These are phyloP conservation scores for Fusarium sp. DNA, from an alignment of 2,329 filamentous ascomycete species.

Conservation along the genomic window DNA sequence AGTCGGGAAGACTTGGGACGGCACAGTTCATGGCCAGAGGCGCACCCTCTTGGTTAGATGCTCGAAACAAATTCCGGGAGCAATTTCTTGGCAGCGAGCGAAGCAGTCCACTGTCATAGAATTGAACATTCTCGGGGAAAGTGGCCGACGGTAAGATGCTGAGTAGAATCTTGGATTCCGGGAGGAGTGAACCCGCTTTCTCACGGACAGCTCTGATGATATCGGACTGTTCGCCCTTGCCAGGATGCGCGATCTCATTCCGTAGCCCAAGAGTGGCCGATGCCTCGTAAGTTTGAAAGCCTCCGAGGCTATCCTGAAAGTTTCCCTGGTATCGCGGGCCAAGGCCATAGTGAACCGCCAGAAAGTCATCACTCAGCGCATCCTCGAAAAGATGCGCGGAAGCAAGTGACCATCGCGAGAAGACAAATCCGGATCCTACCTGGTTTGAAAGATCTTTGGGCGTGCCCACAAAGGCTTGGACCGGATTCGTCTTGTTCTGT, in stretches of 20 bases:
- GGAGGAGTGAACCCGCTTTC: slow-evolving; percentile 85
- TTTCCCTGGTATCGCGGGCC: slow-evolving; percentile 95
- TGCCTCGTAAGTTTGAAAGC: slow-evolving; percentile 95
- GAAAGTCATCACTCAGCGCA: slow-evolving; percentile 88
- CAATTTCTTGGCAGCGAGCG: slow-evolving; percentile 83
- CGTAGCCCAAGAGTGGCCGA: slow-evolving; percentile 92
- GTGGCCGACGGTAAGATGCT: slow-evolving; percentile 87
- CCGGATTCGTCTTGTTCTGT: slow-evolving; percentile 73
- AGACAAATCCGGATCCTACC: slow-evolving; percentile 80
- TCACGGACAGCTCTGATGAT: slow-evolving; percentile 90
- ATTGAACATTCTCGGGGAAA: slow-evolving; percentile 85
- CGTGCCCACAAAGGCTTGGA: slow-evolving; percentile 95
- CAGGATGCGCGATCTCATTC: slow-evolving; percentile 91
- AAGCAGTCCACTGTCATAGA: slow-evolving; percentile 83
- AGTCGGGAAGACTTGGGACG: slow-evolving; percentile 89
- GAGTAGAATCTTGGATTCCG: slow-evolving; percentile 85
- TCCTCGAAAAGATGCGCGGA: slow-evolving; percentile 93
- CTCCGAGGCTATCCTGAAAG: slow-evolving; percentile 95
- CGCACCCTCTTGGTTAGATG: slow-evolving; percentile 69
- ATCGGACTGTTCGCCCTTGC: slow-evolving; percentile 91
- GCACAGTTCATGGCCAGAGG: slow-evolving; percentile 91
- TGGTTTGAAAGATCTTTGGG: slow-evolving; percentile 88
- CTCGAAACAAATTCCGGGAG: slow-evolving; percentile 70
- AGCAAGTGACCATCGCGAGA: slow-evolving; percentile 89
- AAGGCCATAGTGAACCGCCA: slow-evolving; percentile 91